Evolutionary conservation across 805 yeast species (phyloP).

Genomic region (Wickerhamiella nectarea): DNA sequence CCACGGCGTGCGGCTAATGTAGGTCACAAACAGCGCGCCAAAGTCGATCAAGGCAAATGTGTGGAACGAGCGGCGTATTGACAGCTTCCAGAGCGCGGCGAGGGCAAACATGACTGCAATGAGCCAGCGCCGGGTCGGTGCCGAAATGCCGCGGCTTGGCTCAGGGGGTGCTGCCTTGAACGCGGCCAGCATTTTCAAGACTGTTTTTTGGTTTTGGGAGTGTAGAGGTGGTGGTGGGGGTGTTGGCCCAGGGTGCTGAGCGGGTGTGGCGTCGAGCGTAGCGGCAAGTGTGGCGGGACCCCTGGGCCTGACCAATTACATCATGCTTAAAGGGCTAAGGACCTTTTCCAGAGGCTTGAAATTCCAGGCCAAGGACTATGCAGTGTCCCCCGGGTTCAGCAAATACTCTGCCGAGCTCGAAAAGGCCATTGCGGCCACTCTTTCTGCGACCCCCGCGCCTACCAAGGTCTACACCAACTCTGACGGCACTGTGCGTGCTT

Average conservation of each 20-base stretch:
- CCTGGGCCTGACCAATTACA: constrained; percentile 7
- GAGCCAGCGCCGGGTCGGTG: background rate
- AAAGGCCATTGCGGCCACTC: constrained; percentile 45
- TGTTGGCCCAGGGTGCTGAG: too few species aligned
- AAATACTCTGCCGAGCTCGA: constrained; percentile 32
- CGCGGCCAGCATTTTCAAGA: too few species aligned
- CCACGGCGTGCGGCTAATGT: constrained; percentile 63
- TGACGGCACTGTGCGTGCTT: constrained; percentile 62
- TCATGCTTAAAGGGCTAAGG: constrained; percentile 8
- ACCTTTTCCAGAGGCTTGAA: constrained; percentile 16
- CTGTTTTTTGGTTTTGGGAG: too few species aligned
- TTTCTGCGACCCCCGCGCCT: constrained; percentile 50
- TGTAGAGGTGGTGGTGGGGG: too few species aligned
- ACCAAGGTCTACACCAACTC: constrained; percentile 56
- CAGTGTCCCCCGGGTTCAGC: constrained; percentile 19
- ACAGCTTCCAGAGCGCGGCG: background rate
- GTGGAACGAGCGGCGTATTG: background rate
- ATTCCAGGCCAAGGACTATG: constrained; percentile 24
- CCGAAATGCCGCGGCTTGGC: background rate
- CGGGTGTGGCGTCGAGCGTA: too few species aligned
- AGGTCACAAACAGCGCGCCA: constrained; percentile 52
- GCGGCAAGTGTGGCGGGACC: too few species aligned
- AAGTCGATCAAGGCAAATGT: constrained; percentile 41
- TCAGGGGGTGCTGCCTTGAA: too few species aligned
- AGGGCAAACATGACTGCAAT: background rate